phyloP scores from a whole-genome alignment of 1,139 yeast species.

The Yamadazyma sp. region DNA sequence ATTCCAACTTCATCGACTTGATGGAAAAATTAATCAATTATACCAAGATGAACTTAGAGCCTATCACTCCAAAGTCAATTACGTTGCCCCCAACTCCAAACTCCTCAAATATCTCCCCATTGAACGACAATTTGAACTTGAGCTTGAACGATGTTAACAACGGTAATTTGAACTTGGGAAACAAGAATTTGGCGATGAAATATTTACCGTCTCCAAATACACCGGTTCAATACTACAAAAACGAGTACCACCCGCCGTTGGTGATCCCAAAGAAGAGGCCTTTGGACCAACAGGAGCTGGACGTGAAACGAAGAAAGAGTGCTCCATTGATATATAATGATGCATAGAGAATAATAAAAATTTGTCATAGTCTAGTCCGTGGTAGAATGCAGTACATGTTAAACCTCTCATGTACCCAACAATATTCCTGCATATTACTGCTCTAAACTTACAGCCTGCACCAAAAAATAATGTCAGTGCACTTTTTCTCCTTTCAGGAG shows the following conservation, averaged over 20 bases:
- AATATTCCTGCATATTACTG: too few species aligned
- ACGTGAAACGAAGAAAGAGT: constrained; percentile 25
- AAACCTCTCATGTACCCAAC: too few species aligned
- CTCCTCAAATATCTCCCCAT: constrained; percentile 20
- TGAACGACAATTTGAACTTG: constrained; percentile 8
- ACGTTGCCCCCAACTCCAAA: constrained; percentile 21
- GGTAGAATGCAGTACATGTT: too few species aligned
- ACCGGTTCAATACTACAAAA: constrained; percentile 8
- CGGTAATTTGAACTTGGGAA: constrained; percentile 5
- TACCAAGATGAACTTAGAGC: constrained; percentile 28
- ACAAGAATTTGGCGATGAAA: constrained; percentile 2
- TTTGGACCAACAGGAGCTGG: constrained; percentile 7
- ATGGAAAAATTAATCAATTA: constrained; percentile 38
- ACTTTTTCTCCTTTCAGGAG: too few species aligned
- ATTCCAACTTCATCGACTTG: constrained; percentile 34
- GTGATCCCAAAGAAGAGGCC: constrained; percentile 14
- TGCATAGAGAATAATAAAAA: constrained; percentile 4
- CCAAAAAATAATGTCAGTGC: too few species aligned
- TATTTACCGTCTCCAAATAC: constrained; percentile 21
- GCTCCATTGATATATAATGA: constrained; percentile 16
- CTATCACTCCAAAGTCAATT: constrained; percentile 21
- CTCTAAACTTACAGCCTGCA: too few species aligned
- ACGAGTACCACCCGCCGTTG: constrained; percentile 19
- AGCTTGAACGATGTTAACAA: constrained; percentile 1
- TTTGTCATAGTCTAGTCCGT: too few species aligned